A percentile compares a stretch with the other conserved stretches of the same genome.
These are phyloP conservation scores for Martiniozyma abietophila DNA, from an alignment of 805 yeast genomes.

Conservation along the genomic window DNA sequence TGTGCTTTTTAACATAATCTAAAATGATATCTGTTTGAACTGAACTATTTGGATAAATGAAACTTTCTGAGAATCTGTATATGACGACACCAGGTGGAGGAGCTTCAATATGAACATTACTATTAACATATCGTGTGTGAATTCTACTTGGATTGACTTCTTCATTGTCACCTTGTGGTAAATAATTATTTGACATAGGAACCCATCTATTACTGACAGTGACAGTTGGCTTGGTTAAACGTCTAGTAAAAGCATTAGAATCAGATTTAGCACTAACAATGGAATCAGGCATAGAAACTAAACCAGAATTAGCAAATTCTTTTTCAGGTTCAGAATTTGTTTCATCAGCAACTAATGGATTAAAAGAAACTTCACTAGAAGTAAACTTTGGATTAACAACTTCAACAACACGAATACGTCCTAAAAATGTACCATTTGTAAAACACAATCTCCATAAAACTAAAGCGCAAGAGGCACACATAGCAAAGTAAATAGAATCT, in stretches of 20 bases:
- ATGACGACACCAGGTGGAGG: constrained; percentile 91
- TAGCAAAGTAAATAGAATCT: constrained; percentile 81
- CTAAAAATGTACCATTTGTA: constrained; percentile 76
- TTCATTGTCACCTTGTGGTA: constrained; percentile 4
- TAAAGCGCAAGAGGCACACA: constrained; percentile 69
- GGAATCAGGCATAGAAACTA: constrained; percentile 3
- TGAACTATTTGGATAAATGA: constrained; percentile 73
- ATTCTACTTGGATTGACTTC: constrained; percentile 15
- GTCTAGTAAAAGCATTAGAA: constrained; percentile 6
- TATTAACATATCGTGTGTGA: constrained; percentile 36
- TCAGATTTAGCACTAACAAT: constrained; percentile 3
- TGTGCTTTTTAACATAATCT: constrained; percentile 53
- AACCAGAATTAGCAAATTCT: constrained; percentile 3
- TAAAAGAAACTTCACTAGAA: background rate
- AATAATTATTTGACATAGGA: constrained; percentile 37
- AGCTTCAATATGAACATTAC: constrained; percentile 46
- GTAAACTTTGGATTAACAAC: constrained; percentile 53
- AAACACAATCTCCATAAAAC: constrained; percentile 64
- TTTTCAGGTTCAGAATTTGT: background rate
- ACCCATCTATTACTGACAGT: constrained; percentile 43
- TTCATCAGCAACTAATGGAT: constrained; percentile 18
- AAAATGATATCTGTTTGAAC: constrained; percentile 58
- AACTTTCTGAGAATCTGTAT: constrained; percentile 71
- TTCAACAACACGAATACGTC: constrained; percentile 62
- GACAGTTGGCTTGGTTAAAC: constrained; percentile 1